Evolutionary conservation across 306 rosid species (phyloP).

Genomic region (Pyrus communis): DNA sequence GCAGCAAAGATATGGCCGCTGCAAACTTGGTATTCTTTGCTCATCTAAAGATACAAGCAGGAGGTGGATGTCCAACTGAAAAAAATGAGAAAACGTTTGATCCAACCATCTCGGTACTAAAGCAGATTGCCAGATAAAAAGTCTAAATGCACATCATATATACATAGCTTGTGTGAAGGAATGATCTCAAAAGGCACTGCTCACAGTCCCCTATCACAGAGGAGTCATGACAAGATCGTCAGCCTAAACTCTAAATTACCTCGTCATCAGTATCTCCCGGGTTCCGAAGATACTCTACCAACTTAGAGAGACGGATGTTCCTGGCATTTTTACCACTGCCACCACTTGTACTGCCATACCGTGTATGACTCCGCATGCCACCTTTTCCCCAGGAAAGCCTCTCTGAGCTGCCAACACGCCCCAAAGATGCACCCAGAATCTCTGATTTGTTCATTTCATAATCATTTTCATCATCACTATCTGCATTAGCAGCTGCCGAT

Average conservation of each 20-base stretch:
- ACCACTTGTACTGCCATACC: constrained; percentile 41
- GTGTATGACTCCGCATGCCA: constrained; percentile 56
- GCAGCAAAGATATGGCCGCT: constrained; percentile 52
- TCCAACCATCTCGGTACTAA: not conserved
- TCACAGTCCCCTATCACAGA: not conserved
- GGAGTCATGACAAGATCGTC: constrained; percentile 6
- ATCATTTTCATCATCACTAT: constrained; percentile 49
- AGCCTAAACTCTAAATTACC: constrained; percentile 36
- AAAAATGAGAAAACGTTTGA: constrained; percentile 8
- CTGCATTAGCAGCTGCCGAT: constrained; percentile 29
- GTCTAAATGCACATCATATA: not conserved
- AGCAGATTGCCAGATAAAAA: not conserved
- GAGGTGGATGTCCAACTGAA: constrained; percentile 46
- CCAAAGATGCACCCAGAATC: constrained; percentile 32
- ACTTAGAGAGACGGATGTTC: constrained; percentile 42
- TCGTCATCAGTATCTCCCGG: constrained; percentile 24
- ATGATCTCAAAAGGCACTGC: not conserved
- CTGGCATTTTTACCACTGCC: constrained; percentile 45
- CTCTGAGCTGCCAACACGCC: constrained; percentile 46
- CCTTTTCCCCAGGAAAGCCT: constrained; percentile 74
- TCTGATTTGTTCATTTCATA: constrained; percentile 43
- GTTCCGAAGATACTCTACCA: constrained; percentile 50
- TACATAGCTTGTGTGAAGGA: not conserved
- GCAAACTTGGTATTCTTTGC: constrained; percentile 45
- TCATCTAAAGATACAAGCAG: constrained; percentile 56